Base-by-base conservation (phyloP, 2,329 filamentous ascomycete species). In the Penicillium capsulatum region DNA sequence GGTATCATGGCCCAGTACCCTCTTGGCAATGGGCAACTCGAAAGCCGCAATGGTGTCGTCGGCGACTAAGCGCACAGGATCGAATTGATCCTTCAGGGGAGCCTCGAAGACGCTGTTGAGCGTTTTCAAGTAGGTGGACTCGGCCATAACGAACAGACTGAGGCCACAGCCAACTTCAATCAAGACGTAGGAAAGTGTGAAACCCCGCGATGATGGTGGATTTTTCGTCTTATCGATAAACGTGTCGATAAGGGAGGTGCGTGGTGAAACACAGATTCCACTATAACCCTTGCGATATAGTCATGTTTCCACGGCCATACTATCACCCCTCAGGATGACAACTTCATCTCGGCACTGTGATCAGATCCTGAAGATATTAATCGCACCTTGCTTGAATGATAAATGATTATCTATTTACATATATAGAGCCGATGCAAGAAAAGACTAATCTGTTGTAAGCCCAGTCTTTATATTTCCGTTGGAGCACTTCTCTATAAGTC, bases 1-100 rank as follows among this genome's bases (percentile, higher is more conserved):
- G 5, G 51, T 38, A 27, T 60, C 55, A 40, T 67, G 63, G 10
- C 66, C 68, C 20, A 70, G 57, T 13, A 71, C 36, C 9, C 57
- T 55, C 17, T 61, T 59, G 14, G 67, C 66, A 13, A 70, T 48
- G 7, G 66, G 60, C 36, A 61, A 48, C 33, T 58, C 53, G 32
- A 69, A 45, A 11, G 62, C 50, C 7, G 57, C 56, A 8, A 61
- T 45, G 17, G 61, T 58, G 44, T 61, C 54, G 7, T 55, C 47
- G 27, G 65, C 63, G 17, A 55, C 56, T 17, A 66, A 53, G 34
- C 44, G 58, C 35, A 69, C 48, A 7, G 59, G 53, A 29, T 67
- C 63, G 47, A 65, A 66, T 37, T 54, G 53, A 17, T 49, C 44
- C 13, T 54, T 57, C n/a, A 58, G 42, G 5, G 51, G 42, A 4